Conservation (phyloP, 2,329 filamentous ascomycete species). For the Teratosphaeria pseudoeucalypti region DNA sequence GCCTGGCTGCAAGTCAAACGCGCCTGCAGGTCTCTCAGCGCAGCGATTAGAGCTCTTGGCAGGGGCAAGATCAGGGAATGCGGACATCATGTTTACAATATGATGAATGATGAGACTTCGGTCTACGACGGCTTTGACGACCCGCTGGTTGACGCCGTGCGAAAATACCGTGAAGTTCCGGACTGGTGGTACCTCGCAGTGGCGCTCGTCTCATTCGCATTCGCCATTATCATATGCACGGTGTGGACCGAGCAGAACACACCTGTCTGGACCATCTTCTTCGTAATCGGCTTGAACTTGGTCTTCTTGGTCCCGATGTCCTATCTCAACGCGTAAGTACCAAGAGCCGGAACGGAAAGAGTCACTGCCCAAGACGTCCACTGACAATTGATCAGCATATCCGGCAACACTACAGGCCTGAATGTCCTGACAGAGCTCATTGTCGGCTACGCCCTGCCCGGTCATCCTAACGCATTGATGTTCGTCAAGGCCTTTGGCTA, state of each 20-base stretch:
- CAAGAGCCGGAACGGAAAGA: no score
- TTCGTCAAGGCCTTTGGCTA: constrained; percentile 32
- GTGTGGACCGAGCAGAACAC: constrained; percentile 5
- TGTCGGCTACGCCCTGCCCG: constrained; percentile 12
- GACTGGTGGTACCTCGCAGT: constrained; percentile 42
- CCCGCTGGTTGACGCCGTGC: constrained; percentile 26
- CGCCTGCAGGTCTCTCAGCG: neutral
- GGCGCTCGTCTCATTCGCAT: constrained; percentile 25
- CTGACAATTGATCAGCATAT: neutral
- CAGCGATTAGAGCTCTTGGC: neutral
- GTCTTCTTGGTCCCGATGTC: constrained; percentile 5
- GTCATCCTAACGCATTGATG: constrained; percentile 29
- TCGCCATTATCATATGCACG: constrained; percentile 25
- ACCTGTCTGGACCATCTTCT: constrained; percentile 13
- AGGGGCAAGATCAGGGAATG: neutral
- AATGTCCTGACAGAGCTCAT: constrained; percentile 8
- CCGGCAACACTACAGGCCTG: constrained; percentile 1
- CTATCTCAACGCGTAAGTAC: neutral
- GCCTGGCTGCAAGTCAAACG: constrained; percentile 1
- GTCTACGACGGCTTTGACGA: constrained; percentile 6
- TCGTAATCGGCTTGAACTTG: constrained; percentile 28
- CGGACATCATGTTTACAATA: neutral
- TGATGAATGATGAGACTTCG: constrained; percentile 2
- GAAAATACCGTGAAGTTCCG: constrained; percentile 36
- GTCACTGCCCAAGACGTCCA: no score